These are phyloP conservation scores for Cordyceps militaris DNA, from an alignment of 2,329 filamentous ascomycete species.

Conservation along the genomic window DNA sequence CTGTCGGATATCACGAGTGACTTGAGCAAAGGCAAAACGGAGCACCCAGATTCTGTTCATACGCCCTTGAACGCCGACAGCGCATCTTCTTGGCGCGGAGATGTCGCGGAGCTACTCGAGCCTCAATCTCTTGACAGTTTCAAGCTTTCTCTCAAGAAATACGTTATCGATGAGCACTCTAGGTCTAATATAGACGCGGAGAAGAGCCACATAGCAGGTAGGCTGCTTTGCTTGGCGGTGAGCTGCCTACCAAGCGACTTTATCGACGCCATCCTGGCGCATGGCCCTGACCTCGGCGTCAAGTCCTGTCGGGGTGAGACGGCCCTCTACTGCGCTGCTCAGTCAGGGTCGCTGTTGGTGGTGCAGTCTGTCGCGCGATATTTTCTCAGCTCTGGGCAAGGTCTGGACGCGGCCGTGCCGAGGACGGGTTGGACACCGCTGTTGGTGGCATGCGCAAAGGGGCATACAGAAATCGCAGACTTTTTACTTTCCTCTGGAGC, in stretches of 20 bases:
- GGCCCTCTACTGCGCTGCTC: conserved; percentile 21
- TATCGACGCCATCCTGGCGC: neutral
- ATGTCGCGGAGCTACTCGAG: neutral
- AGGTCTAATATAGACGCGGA: too few species aligned
- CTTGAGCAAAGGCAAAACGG: neutral
- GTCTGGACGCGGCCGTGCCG: conserved; percentile 18
- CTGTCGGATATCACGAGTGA: neutral
- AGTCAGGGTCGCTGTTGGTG: conserved; percentile 14
- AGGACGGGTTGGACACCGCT: conserved; percentile 27
- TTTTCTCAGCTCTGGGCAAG: conserved; percentile 7
- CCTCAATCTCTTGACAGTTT: neutral
- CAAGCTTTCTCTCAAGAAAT: too few species aligned
- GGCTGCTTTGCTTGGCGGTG: conserved; percentile 7
- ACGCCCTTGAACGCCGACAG: neutral
- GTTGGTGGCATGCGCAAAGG: conserved; percentile 23
- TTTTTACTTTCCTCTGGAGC: conserved; percentile 23
- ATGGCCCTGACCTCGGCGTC: neutral
- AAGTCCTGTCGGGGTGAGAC: conserved; percentile 13
- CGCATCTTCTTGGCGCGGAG: neutral
- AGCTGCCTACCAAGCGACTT: neutral
- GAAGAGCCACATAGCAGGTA: neutral
- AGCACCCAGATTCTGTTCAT: too few species aligned
- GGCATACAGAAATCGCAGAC: conserved; percentile 20
- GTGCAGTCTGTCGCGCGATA: conserved; percentile 13
- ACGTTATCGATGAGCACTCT: neutral